Conservation (phyloP, 1,284 basidiomycete species). For the Fomes fomentarius region DNA sequence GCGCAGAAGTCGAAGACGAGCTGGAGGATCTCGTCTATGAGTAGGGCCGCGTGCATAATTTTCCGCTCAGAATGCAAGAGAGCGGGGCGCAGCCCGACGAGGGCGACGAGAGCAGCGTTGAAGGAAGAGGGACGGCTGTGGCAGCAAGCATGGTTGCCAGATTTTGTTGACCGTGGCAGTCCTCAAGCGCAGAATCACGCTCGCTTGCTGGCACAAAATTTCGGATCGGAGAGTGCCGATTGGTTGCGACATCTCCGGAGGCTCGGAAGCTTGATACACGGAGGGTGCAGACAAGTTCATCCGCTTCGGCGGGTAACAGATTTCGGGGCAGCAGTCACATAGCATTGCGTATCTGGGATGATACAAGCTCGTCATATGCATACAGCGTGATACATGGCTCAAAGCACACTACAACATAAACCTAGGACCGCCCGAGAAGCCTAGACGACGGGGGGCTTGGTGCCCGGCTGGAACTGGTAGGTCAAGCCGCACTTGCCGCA, state of each 20-base stretch:
- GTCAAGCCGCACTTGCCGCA: slow-evolving; percentile 94
- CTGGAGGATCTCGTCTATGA: slow-evolving; percentile 57
- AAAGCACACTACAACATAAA: slow-evolving; percentile 18
- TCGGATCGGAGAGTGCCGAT: slow-evolving; percentile 13
- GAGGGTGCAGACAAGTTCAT: no score
- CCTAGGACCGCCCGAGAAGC: slow-evolving; percentile 16
- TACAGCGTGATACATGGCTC: slow-evolving; percentile 24
- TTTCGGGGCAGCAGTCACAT: slow-evolving; percentile 10
- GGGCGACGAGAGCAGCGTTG: not conserved
- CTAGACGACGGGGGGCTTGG: slow-evolving; percentile 72
- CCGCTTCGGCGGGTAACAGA: no score
- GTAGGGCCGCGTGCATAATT: slow-evolving; percentile 51
- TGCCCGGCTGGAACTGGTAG: slow-evolving; percentile 85
- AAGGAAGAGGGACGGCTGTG: not conserved
- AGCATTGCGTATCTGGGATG: slow-evolving; percentile 19
- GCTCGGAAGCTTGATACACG: not conserved
- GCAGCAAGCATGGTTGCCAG: slow-evolving; percentile 3
- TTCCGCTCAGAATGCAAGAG: no score
- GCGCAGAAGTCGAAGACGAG: slow-evolving; percentile 43
- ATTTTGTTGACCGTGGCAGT: slow-evolving; percentile 17
- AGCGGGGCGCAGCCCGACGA: not conserved
- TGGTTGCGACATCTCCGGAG: slow-evolving; percentile 8
- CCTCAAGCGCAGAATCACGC: slow-evolving; percentile 13
- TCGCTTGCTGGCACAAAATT: slow-evolving; percentile 11
- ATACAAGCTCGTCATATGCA: slow-evolving; percentile 24